phyloP scores from a whole-genome alignment of 306 rosid genomes.

The Prunus persica region Prunus_persica_NCBIv2 NC_034014.1:28642001-28642500 shows the following conservation, averaged over 20 bases:
- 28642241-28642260: conserved; percentile 77
- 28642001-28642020: conserved; percentile 86
- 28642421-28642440: neutral
- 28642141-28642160: conserved; percentile 60
- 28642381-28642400: neutral
- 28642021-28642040: conserved; percentile 8
- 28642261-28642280: conserved; percentile 93
- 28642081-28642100: too few relatives aligned
- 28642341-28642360: conserved; percentile 90
- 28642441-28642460: too few relatives aligned
- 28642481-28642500: neutral
- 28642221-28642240: conserved; percentile 83
- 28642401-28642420: conserved; percentile 6
- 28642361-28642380: conserved; percentile 18
- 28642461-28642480: neutral
- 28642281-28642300: conserved; percentile 99
- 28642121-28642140: conserved; percentile 3
- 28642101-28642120: neutral
- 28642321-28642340: conserved; percentile 87
- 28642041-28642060: neutral
- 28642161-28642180: conserved; percentile 89
- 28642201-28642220: conserved; percentile 97
- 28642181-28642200: conserved; percentile 90
- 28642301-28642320: conserved; percentile 93
- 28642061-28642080: too few relatives aligned